Evolutionary conservation across 2,329 filamentous ascomycete genomes (phyloP).

Genomic region (Nemania sp.): DNA sequence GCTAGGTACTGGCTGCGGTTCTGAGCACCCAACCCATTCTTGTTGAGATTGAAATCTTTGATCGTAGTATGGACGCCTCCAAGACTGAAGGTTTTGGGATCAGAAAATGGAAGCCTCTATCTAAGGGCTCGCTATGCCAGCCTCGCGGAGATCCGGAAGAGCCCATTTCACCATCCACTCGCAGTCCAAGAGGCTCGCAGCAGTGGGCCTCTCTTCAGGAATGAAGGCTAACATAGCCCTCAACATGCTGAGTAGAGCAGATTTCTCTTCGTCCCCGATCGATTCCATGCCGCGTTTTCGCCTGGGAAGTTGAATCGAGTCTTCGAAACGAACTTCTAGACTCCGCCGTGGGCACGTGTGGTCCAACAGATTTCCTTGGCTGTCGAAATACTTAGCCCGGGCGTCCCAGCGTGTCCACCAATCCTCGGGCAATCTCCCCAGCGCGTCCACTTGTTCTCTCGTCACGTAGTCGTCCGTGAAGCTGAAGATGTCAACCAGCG

Average conservation of each 20-base stretch:
- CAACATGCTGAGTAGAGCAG: slow-evolving; percentile 3
- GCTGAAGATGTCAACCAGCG: background rate
- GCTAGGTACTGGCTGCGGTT: too few relatives aligned
- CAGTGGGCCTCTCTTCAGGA: slow-evolving; percentile 6
- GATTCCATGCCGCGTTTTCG: background rate
- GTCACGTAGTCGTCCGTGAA: background rate
- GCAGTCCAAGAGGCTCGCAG: background rate
- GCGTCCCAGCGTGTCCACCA: background rate
- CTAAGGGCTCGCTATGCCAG: too few relatives aligned
- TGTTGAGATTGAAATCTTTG: too few relatives aligned
- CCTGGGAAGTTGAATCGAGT: background rate
- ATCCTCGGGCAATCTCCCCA: background rate
- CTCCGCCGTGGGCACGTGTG: background rate
- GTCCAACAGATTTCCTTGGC: background rate
- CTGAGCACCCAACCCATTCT: too few relatives aligned
- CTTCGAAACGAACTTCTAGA: background rate
- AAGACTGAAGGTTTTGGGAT: too few relatives aligned
- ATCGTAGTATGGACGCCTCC: too few relatives aligned
- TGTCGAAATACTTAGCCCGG: background rate
- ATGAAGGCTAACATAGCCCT: slow-evolving; percentile 6
- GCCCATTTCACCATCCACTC: slow-evolving; percentile 16
- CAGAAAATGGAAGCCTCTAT: too few relatives aligned
- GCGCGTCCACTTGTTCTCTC: background rate
- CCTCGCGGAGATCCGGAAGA: background rate
- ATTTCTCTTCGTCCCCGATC: slow-evolving; percentile 6